phyloP scores from a whole-genome alignment of 2,329 filamentous ascomycete species.

The Tricladium varicosporioides region DNA sequence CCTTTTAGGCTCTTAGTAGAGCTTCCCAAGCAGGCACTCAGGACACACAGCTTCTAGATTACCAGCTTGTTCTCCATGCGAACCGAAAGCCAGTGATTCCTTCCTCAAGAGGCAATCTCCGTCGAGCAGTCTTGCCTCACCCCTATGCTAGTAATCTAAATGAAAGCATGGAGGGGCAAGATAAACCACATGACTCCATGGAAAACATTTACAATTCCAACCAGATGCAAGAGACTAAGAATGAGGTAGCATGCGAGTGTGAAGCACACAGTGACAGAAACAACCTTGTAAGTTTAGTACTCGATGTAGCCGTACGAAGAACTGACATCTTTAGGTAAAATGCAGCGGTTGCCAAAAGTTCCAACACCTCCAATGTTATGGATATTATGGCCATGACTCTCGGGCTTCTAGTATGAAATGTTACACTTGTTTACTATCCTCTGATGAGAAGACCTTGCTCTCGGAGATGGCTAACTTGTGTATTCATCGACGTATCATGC shows the following conservation, averaged over 20 bases:
- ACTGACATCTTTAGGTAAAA: conserved; percentile 18
- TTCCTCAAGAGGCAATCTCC: too few species aligned
- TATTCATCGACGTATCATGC: conserved; percentile 17
- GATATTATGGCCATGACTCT: conserved; percentile 13
- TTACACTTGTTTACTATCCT: conserved; percentile 20
- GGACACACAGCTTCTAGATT: conserved; percentile 13
- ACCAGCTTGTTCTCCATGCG: too few species aligned
- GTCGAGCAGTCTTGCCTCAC: too few species aligned
- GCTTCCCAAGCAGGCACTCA: conserved; percentile 14
- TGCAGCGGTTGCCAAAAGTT: conserved; percentile 19
- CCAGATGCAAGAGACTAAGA: background rate
- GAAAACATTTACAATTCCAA: background rate
- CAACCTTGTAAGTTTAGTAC: conserved; percentile 10
- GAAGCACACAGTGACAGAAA: conserved; percentile 1
- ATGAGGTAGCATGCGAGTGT: conserved; percentile 16
- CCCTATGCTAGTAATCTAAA: too few species aligned
- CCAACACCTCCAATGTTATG: conserved; percentile 26
- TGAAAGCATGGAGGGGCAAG: too few species aligned
- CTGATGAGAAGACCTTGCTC: background rate
- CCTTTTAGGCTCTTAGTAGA: conserved; percentile 12
- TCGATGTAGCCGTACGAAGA: background rate
- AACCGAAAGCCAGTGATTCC: too few species aligned
- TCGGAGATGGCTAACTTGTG: conserved; percentile 12
- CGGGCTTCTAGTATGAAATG: conserved; percentile 11
- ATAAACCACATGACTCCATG: too few species aligned